Percentiles rank a stretch among this genome's conserved stretches.
phyloP scores from a whole-genome alignment of 2,329 filamentous ascomycete genomes.

The Penicillium sp. region DNA sequence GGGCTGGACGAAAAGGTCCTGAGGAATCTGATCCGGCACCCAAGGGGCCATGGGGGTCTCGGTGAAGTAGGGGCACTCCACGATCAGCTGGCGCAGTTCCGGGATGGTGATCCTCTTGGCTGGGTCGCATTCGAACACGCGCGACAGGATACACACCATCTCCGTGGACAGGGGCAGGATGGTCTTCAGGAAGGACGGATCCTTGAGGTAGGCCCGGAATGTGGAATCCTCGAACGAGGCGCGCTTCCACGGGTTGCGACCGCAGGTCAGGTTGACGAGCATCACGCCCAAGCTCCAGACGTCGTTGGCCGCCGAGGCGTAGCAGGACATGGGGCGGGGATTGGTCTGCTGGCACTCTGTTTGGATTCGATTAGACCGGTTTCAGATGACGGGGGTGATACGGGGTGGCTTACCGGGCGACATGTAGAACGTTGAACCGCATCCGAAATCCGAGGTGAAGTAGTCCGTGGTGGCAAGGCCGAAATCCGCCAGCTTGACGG shows the following conservation, averaged over 20 bases:
- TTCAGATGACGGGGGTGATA: not conserved
- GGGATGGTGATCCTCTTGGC: constrained; percentile 75
- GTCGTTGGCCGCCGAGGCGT: constrained; percentile 91
- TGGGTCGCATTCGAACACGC: constrained; percentile 85
- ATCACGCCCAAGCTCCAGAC: constrained; percentile 98
- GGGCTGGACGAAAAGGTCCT: constrained; percentile 37
- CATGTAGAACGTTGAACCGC: constrained; percentile 99
- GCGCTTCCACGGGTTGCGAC: constrained; percentile 98
- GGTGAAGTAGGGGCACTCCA: constrained; percentile 73
- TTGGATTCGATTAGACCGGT: constrained; percentile 25
- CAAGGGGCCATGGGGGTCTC: constrained; percentile 38
- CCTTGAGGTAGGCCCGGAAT: constrained; percentile 84
- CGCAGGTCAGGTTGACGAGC: constrained; percentile 94
- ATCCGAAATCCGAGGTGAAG: constrained; percentile 90
- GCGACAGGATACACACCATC: constrained; percentile 79
- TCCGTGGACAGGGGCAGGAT: constrained; percentile 90
- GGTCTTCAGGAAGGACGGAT: constrained; percentile 81
- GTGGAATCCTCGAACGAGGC: constrained; percentile 91
- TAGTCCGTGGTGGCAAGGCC: constrained; percentile 84
- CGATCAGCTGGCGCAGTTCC: constrained; percentile 74
- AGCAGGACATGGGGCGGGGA: constrained; percentile 69
- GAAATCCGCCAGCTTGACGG: constrained; percentile 95
- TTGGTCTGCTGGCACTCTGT: constrained; percentile 83
- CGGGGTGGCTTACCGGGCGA: constrained; percentile 74
- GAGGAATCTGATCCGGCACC: constrained; percentile 36